Evolutionary conservation across 2,329 filamentous ascomycete genomes (phyloP), one percentile per base, ranked within the genome.

Genomic region (Lecanicillium sp.): DNA sequence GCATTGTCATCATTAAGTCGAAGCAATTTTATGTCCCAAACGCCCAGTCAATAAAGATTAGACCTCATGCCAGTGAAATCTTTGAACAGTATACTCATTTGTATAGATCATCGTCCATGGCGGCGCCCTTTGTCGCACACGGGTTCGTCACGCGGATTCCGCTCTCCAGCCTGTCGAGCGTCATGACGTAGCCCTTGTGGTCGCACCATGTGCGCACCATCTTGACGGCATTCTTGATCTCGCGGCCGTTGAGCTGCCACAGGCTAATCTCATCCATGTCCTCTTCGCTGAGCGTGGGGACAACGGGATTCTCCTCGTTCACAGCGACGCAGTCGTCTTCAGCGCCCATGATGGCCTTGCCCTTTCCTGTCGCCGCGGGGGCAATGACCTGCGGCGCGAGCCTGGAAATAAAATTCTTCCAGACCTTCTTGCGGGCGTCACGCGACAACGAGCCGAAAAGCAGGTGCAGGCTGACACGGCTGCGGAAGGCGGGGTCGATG

Each of bases 181-280:
- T 70, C 58, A 75, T 62, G 14, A 57, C 56, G 40, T 71, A 69
- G 7, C 60, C 61, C 59, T 74, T 72, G 53, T 69, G 60, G 27
- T 67, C 60, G 54, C 70, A 75, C 70, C 70, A 73, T 17, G 58
- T 65, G 43, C 61, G 60, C 1, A 66, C 67, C 70, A 73, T 71
- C 60, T 72, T 68, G 55, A 73, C 62, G 8, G 66, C 68, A 48
- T 66, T 72, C 58, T 74, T 74, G 54, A 73, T 75, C 62, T 72
- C 66, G 19, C 69, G 60, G 4, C 68, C 72, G 39, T 74, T 75
- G 48, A 72, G 62, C 49, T 62, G 58, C 68, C 64, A 71, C 19
- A 62, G 57, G 2, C 62, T 60, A 10, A 75, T 58, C 52, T 70
- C 61, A 23, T 58, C 54, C 4, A 73, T 50, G 27, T 72, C 66